Evolutionary conservation across 768 basidiomycete species (phyloP), one percentile per base, ranked within the genome.

Genomic region (Botryobasidium botryosum): DNA sequence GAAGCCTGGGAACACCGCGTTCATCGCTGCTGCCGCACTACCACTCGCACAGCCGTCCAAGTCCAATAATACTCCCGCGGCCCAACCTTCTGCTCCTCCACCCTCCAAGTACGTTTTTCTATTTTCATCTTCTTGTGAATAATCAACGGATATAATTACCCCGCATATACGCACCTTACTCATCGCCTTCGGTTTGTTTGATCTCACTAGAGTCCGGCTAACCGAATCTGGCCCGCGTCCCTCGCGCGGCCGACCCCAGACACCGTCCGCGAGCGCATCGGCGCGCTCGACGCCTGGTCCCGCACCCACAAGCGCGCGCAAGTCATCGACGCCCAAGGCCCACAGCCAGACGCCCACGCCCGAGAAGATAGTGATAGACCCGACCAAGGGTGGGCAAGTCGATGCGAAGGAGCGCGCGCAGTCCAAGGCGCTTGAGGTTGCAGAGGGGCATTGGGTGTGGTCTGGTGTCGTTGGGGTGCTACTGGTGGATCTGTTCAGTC

Each of bases 341-440:
- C 3, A 44, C 59, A 0, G 53, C n/a, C n/a, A n/a, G n/a, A n/a
- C n/a, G n/a, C n/a, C n/a, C n/a, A n/a, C 70, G 15, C 40, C 60
- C 0, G 82, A 86, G 35, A 80, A 77, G 53, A 77, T 84, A 25
- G 61, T 81, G 29, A 64, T 86, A 29, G 85, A 88, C 55, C 80
- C 85, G 3, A 67, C 72, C 2, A 86, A 86, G 57, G 86, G 86
- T 18, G 87, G 87, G 5, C 83, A 84, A 0, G 76, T 91, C 15
- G 73, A 74, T 18, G 55, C 52, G 49, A 57, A 50, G 51, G 53
- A 53, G 38, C 38, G 55, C 6, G 53, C 53, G 8, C 35, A 47
- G 20, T 77, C 79, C 31, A 79, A 75, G 52, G 81, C 77, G 10
- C 68, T 88, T 13, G 76, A 85, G 44, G 83, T 87, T 3, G 64